Percentiles rank a stretch among this genome's conserved stretches.
Evolutionary conservation across 2,329 filamentous ascomycete genomes (phyloP).

Genomic region (Cladophialophora immunda): DNA sequence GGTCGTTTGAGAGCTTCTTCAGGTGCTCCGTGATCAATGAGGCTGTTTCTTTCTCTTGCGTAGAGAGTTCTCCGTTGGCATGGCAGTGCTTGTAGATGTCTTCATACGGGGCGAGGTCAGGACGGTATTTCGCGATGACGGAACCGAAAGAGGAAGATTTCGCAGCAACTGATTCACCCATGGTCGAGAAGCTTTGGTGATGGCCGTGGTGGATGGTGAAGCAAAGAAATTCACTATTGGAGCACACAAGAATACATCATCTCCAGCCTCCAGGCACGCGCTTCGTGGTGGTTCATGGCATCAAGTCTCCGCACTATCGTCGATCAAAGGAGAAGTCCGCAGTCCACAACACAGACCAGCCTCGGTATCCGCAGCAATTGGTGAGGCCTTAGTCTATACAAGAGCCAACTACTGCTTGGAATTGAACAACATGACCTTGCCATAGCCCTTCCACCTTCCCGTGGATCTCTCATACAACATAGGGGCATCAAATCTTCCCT

Average conservation of each 20-base stretch:
- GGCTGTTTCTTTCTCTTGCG: slow-evolving; percentile 64
- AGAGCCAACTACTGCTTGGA: background rate
- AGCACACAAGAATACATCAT: slow-evolving; percentile 7
- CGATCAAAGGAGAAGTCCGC: slow-evolving; percentile 31
- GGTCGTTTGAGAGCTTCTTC: slow-evolving; percentile 35
- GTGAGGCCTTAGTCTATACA: background rate
- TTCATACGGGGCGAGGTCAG: slow-evolving; percentile 59
- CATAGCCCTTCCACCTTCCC: background rate
- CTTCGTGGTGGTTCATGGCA: background rate
- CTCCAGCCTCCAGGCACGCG: background rate
- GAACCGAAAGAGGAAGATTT: slow-evolving; percentile 28
- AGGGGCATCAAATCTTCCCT: slow-evolving; percentile 1
- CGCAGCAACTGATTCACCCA: background rate
- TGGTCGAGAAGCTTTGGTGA: background rate
- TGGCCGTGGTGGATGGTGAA: background rate
- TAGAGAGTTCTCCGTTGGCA: slow-evolving; percentile 66
- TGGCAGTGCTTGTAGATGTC: slow-evolving; percentile 68
- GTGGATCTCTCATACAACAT: background rate
- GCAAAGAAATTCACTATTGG: background rate
- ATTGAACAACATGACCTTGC: background rate
- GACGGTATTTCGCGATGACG: slow-evolving; percentile 49
- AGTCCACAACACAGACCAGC: background rate
- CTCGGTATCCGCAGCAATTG: background rate
- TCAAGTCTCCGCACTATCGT: slow-evolving; percentile 14
- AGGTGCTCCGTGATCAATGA: slow-evolving; percentile 57